A percentile compares a stretch with the other conserved stretches of the same genome.
Conservation (phyloP, 768 basidiomycete genomes). For the Hericium coralloides region DNA sequence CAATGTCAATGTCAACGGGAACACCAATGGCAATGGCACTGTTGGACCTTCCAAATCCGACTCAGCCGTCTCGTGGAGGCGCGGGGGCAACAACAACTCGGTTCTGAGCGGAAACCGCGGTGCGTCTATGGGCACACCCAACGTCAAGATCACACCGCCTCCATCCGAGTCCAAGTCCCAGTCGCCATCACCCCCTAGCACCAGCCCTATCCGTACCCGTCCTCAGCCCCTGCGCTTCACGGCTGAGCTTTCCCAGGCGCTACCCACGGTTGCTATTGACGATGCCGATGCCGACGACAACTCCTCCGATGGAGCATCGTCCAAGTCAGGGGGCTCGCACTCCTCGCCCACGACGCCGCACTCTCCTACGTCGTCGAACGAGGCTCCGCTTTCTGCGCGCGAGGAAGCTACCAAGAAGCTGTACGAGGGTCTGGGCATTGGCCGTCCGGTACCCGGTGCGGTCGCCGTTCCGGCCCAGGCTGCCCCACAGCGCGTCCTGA, state of each 20-base stretch:
- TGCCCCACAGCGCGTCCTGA: conserved; percentile 41
- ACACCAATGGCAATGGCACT: background rate
- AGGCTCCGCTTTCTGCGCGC: conserved; percentile 64
- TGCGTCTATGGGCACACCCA: conserved; percentile 45
- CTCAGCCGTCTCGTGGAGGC: conserved; percentile 71
- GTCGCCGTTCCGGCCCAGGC: conserved; percentile 24
- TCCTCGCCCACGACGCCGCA: conserved; percentile 72
- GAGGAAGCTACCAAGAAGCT: conserved; percentile 82
- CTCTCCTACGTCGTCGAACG: conserved; percentile 49
- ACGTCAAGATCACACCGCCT: conserved; percentile 67
- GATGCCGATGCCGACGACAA: conserved; percentile 15
- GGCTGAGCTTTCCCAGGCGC: conserved; percentile 21
- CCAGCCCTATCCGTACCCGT: conserved; percentile 46
- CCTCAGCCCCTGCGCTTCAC: conserved; percentile 51
- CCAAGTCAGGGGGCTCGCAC: conserved; percentile 41
- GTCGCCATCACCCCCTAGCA: conserved; percentile 18
- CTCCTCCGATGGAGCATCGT: conserved; percentile 33
- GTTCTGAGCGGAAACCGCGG: conserved; percentile 55
- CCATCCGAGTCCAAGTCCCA: conserved; percentile 53
- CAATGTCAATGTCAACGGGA: conserved; percentile 12
- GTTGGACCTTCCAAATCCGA: conserved; percentile 71
- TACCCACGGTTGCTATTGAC: conserved; percentile 16
- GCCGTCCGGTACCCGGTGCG: conserved; percentile 44
- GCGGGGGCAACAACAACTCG: conserved; percentile 60
- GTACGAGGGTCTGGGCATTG: conserved; percentile 84